Evolutionary conservation across 306 rosid genomes (phyloP).

Genomic region (Fragaria iinumae): DNA sequence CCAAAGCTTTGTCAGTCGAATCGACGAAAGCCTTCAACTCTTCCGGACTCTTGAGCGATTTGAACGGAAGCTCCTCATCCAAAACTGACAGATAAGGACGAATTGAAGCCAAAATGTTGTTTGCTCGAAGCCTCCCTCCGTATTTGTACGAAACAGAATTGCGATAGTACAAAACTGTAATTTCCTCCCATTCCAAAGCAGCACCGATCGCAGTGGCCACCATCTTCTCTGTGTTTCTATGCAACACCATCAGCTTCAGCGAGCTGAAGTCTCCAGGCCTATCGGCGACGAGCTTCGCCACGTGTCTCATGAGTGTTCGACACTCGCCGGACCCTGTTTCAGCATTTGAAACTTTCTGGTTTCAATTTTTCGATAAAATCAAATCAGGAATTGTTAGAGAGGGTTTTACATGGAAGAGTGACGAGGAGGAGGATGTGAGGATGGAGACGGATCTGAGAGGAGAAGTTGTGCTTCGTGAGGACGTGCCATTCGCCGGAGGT

Average conservation of each 20-base stretch:
- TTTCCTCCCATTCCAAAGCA: conserved; percentile 44
- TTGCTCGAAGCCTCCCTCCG: conserved; percentile 58
- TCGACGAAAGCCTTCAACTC: conserved; percentile 50
- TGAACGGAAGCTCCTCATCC: conserved; percentile 61
- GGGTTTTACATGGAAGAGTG: conserved; percentile 65
- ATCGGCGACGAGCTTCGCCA: conserved; percentile 31
- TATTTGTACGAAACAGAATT: conserved; percentile 68
- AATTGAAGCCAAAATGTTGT: conserved; percentile 50
- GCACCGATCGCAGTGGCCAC: conserved; percentile 64
- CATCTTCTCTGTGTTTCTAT: conserved; percentile 54
- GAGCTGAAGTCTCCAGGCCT: conserved; percentile 36
- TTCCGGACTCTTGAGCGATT: conserved; percentile 35
- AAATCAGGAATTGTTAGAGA: neutral
- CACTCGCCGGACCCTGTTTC: conserved; percentile 82
- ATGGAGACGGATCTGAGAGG: conserved; percentile 82
- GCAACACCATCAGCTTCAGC: conserved; percentile 58
- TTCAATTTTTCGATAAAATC: neutral
- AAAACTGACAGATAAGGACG: conserved; percentile 32
- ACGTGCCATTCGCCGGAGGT: conserved; percentile 56
- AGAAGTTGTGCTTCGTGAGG: conserved; percentile 73
- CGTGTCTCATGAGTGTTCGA: conserved; percentile 69
- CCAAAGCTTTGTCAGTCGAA: conserved; percentile 67
- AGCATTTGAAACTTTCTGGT: neutral
- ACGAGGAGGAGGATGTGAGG: conserved; percentile 70
- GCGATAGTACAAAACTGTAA: conserved; percentile 53